Base-by-base conservation (phyloP, 306 rosid genomes). In the Chamaecrista fasciculata region DNA sequence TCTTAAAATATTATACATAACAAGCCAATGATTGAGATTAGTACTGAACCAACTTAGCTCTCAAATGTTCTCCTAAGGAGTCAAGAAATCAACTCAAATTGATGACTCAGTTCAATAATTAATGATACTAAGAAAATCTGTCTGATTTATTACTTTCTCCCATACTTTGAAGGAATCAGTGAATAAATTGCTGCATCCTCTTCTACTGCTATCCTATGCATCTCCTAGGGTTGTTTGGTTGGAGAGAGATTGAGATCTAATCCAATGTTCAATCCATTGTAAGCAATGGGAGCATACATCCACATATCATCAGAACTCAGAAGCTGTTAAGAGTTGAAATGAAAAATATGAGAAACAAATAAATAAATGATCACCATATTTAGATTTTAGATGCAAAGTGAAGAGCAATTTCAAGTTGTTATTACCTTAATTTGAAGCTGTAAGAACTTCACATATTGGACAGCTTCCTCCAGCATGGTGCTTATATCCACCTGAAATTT, bases 401-500 rank as follows among this genome's bases (percentile, higher is more conserved):
- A 61, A 44, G 55, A 55, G 31, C 34, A 73, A 40, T 29, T 24
- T 46, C 24, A 31, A 46, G 24, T 66, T 67, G 65, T 75, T 73
- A 90, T 75, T 73, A 90, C 98, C 98, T 91, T 88, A 53, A 91
- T 88, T 81, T 94, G 99, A 57, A 88, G 92, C 72, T 88, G 96
- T 55, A 94, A 76, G 62, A 94, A 90, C 77, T 88, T 90, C 62
- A 94, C 99, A 79, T 94, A 91, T 29, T 82, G 87, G 59, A 88
- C 97, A 57, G 95, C 97, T 84, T 94, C 99, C 79, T 94, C 99
- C 36, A 94, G 99, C 97, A 94, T 94, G 76, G 97, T 94, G 87
- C 97, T 90, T 67, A 88, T 88, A 81, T 94, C 98, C 63, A 94
- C 97, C 97, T 93, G 76, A 55, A 86, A 12, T 71, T 78, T 73